Conservation (phyloP, 352 stramenopile species). For the Phytopythium montanum region DNA sequence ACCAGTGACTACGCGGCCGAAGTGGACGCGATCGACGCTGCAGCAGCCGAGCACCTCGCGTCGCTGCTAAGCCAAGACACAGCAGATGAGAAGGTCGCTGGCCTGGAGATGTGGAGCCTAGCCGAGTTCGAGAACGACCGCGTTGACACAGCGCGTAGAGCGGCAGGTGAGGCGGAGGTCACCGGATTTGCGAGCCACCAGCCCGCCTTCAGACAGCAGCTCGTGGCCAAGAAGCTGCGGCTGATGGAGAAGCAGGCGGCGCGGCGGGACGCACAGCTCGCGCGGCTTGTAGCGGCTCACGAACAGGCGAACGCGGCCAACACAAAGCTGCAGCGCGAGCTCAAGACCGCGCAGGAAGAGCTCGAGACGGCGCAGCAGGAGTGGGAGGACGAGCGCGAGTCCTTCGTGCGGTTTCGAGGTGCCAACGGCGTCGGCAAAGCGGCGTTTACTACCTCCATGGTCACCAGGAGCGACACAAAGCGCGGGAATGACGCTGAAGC, state of each 20-base stretch:
- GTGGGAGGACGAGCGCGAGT: slow-evolving; percentile 64
- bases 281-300: slow-evolving; percentile 23
- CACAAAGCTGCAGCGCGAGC: slow-evolving; percentile 23
- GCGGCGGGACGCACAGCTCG: slow-evolving; percentile 34
- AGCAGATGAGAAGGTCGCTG: not conserved
- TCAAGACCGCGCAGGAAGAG: slow-evolving; percentile 39
- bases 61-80: not conserved
- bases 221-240: slow-evolving; percentile 53
- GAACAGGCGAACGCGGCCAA: slow-evolving; percentile 22
- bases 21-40: slow-evolving; percentile 4
- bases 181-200: slow-evolving; percentile 44
- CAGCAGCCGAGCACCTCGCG: slow-evolving; percentile 13
- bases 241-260: slow-evolving; percentile 48
- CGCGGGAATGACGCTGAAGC: slow-evolving; percentile 29
- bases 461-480: slow-evolving; percentile 7
- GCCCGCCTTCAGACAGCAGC: slow-evolving; percentile 29
- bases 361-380: slow-evolving; percentile 45
- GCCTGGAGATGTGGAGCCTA: not conserved
- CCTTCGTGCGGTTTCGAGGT: slow-evolving; percentile 39
- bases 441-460: slow-evolving; percentile 13
- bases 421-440: slow-evolving; percentile 6
- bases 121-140: slow-evolving; percentile 7
- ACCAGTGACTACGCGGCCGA: slow-evolving; percentile 10
- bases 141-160: not conserved
- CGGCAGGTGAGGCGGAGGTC: slow-evolving; percentile 2